Evolutionary conservation across 2,329 filamentous ascomycete species (phyloP).

Genomic region (Pseudogymnoascus sp.): DNA sequence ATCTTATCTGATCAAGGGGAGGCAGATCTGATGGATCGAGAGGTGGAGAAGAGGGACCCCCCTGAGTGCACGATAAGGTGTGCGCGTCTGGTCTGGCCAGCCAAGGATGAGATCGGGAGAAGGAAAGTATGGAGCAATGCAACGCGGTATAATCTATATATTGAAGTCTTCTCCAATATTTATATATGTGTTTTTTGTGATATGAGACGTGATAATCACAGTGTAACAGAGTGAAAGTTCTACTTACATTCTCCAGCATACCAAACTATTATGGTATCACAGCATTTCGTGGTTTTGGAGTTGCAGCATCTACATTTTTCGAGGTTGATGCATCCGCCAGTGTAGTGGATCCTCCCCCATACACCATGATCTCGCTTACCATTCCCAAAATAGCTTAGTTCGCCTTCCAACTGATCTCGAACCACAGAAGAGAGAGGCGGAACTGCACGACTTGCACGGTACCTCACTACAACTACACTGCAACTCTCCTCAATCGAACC

Average conservation of each 20-base stretch:
- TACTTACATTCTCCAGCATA: not conserved
- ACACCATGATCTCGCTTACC: not conserved
- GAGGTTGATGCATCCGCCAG: not conserved
- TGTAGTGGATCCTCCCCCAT: not conserved
- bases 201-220: not conserved
- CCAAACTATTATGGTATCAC: not conserved
- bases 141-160: not conserved
- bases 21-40: not conserved
- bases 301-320: not conserved
- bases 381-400: not conserved
- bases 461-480: not conserved
- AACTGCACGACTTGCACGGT: not conserved
- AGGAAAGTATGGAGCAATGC: not conserved
- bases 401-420: not conserved
- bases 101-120: not conserved
- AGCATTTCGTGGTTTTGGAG: not conserved
- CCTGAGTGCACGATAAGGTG: not conserved
- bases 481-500: not conserved
- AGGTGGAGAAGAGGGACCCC: not conserved
- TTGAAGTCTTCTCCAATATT: not conserved
- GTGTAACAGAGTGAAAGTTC: not conserved
- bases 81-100: not conserved
- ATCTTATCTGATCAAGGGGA: not conserved
- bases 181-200: not conserved
- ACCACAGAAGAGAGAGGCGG: not conserved